Evolutionary conservation across 202 grass and related monocot species (phyloP), one percentile per base, ranked within the genome.

Genomic region (Carex arenaria): DNA sequence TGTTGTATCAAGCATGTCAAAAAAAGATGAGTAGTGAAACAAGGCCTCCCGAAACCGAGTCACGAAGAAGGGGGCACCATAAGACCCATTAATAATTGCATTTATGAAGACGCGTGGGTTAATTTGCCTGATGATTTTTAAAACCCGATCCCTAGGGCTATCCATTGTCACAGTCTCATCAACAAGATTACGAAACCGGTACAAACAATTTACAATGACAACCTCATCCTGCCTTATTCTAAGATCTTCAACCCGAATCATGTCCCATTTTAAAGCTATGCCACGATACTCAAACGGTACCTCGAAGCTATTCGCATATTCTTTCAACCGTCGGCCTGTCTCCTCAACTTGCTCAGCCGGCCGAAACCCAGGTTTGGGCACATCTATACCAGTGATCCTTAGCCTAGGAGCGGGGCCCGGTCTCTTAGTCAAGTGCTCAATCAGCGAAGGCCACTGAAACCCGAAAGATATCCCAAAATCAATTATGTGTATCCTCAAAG

Each of bases 391-490:
- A 67, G 93, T 92, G 10, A 89, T 82, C 63, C 63, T 82, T 53
- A 82, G 40, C 45, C 15, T 56, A 67, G 64, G 45, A 53, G 64
- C 34, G 28, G 62, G 80, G 30, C 64, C 63, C 0, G 23, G 22
- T 38, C 80, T 82, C 40, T 83, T 83, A 20, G 84, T 77, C 1
- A 95, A 75, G 49, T 83, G 78, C 80, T 92, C 61, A 64, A 95
- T 86, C 19, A 92, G 64, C 22, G 84, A 90, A 57, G 93, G 93
- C 93, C 93, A 95, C 60, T 92, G 93, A 78, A 92, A 95, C n/a
- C 93, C 92, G 71, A 85, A 90, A 80, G 59, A 89, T 66, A 94
- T 85, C 30, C 92, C 92, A 85, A 94, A 92, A 87, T 94, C 93
- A n/a, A 94, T 82, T 67, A 95, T 82, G 80, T 95, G 93, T 53